Conservation (phyloP, 2,329 filamentous ascomycete species). For the Conoideocrella luteorostrata region DNA sequence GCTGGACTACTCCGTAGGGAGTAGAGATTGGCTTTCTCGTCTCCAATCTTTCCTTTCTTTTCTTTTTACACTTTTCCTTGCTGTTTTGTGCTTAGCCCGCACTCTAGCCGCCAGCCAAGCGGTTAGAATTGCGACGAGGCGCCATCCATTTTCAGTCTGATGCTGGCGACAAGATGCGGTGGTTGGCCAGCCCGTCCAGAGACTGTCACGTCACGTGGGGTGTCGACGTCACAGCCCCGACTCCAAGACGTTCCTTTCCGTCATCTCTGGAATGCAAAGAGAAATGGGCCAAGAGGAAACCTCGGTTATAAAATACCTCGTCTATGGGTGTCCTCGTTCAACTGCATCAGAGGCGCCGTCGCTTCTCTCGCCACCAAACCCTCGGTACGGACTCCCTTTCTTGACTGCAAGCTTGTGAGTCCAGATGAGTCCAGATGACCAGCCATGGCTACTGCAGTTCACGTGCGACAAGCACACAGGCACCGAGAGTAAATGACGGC, state of each 20-base stretch:
- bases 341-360: no score
- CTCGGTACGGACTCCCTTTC: not conserved
- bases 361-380: not conserved
- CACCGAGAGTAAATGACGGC: not conserved
- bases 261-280: not conserved
- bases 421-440: no score
- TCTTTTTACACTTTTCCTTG: not conserved
- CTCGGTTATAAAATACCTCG: no score
- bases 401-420: not conserved
- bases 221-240: constrained; percentile 1
- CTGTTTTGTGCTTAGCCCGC: not conserved
- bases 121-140: constrained; percentile 2
- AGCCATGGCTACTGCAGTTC: not conserved
- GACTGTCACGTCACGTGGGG: constrained; percentile 3
- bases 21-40: not conserved
- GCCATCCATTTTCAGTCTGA: not conserved
- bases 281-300: no score
- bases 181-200: not conserved
- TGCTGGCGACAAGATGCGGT: not conserved
- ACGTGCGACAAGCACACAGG: not conserved
- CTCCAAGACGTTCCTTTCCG: not conserved
- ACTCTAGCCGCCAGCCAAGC: constrained; percentile 1
- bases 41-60: no score
- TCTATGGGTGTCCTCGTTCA: no score
- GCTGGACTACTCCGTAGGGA: not conserved